Base-by-base conservation (phyloP, 768 basidiomycete genomes). In the Gymnopilus dilepis region DNA sequence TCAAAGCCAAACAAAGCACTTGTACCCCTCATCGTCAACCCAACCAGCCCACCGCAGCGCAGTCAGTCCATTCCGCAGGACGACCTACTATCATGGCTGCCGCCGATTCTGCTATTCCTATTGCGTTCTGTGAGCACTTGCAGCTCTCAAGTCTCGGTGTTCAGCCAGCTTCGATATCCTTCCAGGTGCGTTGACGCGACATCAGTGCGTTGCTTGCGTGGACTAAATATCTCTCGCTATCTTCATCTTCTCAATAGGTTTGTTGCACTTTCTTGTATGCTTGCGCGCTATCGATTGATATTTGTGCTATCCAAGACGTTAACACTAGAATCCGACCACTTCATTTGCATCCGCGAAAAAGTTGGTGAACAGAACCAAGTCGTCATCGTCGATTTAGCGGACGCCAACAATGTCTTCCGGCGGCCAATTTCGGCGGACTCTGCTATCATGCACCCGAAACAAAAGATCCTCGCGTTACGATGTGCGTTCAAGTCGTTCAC, bases 401-500 rank as follows among this genome's bases (percentile, higher is more conserved):
- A 99, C 76, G 94, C 96, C 70, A 98, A 98, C 81, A 94, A 97
- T 90, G 92, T 99, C 69, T 85, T 96, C 58, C 90, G 95, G 62
- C 84, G 95, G 68, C 95, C 95, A 64, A 99, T 99, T 71, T 91
- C 93, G 24, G 97, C 97, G n/a, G 97, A 99, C 74, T 94, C 94
- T 38, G 97, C 97, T 59, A 97, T 99, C 69, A 99, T 99, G 97
- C 95, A 98, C 73, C 94, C 94, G 0, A 86, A 85, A 62, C 88
- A 97, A 80, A 99, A 98, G 86, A 94, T 99, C 76, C 86, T 99
- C 60, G 97, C 97, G 3, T 76, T 99, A 53, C 96, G 95, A 83
- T 90, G 96, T 90, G 71, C 67, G 83, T 72, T n/a, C 43, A 21
- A 31, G 31, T 17, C 19, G 17, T 30, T n/a, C 55, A 21, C 45